Conservation (phyloP, 2,329 filamentous ascomycete species). For the Monilinia fructigena region DNA sequence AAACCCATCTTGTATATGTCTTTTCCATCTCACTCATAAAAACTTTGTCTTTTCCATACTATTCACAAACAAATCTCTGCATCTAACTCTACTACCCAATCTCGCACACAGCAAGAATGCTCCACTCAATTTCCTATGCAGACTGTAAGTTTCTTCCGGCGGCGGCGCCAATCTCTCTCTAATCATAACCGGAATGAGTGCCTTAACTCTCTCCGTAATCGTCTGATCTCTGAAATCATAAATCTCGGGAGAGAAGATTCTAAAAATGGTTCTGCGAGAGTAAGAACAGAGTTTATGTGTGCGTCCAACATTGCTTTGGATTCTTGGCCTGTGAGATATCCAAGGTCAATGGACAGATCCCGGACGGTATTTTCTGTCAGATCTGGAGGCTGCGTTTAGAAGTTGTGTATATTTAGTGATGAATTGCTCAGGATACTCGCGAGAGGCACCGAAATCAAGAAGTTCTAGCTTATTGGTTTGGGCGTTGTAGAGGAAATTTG, state of each 20-base stretch:
- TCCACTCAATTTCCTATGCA: constrained; percentile 92
- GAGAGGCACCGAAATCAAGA: constrained; percentile 90
- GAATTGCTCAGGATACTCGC: constrained; percentile 80
- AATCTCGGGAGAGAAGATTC: constrained; percentile 69
- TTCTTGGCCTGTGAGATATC: constrained; percentile 91
- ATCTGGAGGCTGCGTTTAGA: constrained; percentile 73
- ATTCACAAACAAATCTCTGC: constrained; percentile 72
- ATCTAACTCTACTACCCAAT: constrained; percentile 78
- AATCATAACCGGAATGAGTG: constrained; percentile 89
- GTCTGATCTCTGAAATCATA: constrained; percentile 96
- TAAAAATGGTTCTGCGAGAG: constrained; percentile 88
- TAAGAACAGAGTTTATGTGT: constrained; percentile 83
- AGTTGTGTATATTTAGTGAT: constrained; percentile 76
- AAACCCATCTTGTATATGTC: not conserved
- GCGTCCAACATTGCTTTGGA: constrained; percentile 83
- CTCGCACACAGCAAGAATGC: constrained; percentile 90
- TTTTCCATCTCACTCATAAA: constrained; percentile 9
- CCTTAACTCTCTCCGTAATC: constrained; percentile 89
- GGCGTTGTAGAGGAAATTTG: constrained; percentile 91
- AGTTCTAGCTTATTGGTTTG: constrained; percentile 73
- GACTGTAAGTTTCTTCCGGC: constrained; percentile 93
- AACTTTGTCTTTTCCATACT: constrained; percentile 38
- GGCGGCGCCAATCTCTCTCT: constrained; percentile 84
- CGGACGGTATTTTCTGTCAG: constrained; percentile 63
- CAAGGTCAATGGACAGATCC: constrained; percentile 70